These are phyloP conservation scores for Xylaria sp. DNA, from an alignment of 2,329 filamentous ascomycete species.

Conservation along the genomic window DNA sequence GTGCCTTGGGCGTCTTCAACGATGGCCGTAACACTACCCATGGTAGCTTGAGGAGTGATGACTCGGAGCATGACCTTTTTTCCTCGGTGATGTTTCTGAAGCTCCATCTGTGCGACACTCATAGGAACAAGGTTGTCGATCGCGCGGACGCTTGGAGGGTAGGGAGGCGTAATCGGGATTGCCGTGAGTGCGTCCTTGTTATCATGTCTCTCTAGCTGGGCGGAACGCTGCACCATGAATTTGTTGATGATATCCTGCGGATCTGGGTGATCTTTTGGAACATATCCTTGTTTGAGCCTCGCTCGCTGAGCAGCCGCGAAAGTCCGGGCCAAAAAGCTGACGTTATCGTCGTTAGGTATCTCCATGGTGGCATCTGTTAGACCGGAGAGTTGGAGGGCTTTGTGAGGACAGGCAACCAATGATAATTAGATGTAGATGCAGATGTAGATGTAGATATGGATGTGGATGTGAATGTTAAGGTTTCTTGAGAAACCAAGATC, in stretches of 20 bases:
- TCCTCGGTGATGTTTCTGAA: slow-evolving; percentile 41
- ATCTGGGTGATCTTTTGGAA: neutral
- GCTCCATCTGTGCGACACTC: slow-evolving; percentile 38
- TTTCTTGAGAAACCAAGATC: no score
- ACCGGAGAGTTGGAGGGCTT: no score
- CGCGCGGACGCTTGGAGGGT: slow-evolving; percentile 34
- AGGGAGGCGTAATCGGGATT: slow-evolving; percentile 31
- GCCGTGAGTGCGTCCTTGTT: slow-evolving; percentile 2
- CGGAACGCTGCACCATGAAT: neutral
- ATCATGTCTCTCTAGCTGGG: neutral
- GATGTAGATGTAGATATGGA: no score
- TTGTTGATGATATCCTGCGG: neutral
- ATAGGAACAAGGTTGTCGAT: slow-evolving; percentile 32
- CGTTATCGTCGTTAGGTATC: neutral
- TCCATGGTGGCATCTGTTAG: neutral
- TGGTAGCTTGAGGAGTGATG: slow-evolving; percentile 29
- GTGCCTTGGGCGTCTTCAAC: slow-evolving; percentile 48
- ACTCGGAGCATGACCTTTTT: slow-evolving; percentile 26
- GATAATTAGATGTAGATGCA: no score
- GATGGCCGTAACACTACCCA: slow-evolving; percentile 36
- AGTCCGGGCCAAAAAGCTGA: neutral
- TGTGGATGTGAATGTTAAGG: no score
- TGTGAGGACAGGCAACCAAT: no score
- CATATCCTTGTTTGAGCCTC: neutral
- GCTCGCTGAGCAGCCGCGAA: neutral